Evolutionary conservation across 768 basidiomycete species (phyloP).

Genomic region (Pleurotus giganteus): DNA sequence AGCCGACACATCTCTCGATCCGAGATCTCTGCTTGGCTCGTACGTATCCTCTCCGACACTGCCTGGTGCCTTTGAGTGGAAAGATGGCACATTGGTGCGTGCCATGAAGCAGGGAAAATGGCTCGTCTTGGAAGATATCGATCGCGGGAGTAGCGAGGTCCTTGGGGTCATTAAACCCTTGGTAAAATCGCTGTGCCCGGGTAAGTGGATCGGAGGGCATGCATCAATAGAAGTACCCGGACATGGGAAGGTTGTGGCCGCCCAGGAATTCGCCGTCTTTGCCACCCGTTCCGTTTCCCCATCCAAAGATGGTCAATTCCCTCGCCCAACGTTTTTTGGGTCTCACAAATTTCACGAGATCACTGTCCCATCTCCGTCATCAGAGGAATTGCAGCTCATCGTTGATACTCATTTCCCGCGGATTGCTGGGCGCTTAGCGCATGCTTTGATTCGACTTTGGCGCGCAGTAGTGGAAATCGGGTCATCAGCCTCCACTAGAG

Average conservation of each 20-base stretch:
- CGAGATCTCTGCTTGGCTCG: constrained; percentile 89
- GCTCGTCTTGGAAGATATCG: constrained; percentile 92
- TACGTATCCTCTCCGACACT: constrained; percentile 83
- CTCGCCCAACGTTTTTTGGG: constrained; percentile 74
- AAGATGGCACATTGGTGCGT: constrained; percentile 88
- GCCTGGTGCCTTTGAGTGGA: constrained; percentile 93
- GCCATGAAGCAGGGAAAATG: constrained; percentile 89
- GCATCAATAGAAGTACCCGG: constrained; percentile 73
- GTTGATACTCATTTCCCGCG: constrained; percentile 63
- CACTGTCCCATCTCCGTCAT: constrained; percentile 54
- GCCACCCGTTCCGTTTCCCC: constrained; percentile 75
- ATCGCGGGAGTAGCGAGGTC: constrained; percentile 86
- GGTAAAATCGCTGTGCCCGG: constrained; percentile 64
- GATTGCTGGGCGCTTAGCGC: constrained; percentile 37
- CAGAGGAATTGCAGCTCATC: constrained; percentile 69
- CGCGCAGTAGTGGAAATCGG: constrained; percentile 50
- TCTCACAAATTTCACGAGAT: constrained; percentile 83
- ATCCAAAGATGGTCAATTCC: constrained; percentile 40
- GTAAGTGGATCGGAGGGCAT: constrained; percentile 73
- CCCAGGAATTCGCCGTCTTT: constrained; percentile 81
- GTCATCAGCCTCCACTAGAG: constrained; percentile 48
- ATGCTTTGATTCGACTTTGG: constrained; percentile 70
- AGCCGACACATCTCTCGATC: constrained; percentile 93
- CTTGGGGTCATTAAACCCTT: constrained; percentile 85
- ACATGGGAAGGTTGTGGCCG: constrained; percentile 70